Evolutionary conservation across 805 yeast genomes (phyloP), one percentile per base, ranked within the genome.

Genomic region (Maudiozyma turicensis): DNA sequence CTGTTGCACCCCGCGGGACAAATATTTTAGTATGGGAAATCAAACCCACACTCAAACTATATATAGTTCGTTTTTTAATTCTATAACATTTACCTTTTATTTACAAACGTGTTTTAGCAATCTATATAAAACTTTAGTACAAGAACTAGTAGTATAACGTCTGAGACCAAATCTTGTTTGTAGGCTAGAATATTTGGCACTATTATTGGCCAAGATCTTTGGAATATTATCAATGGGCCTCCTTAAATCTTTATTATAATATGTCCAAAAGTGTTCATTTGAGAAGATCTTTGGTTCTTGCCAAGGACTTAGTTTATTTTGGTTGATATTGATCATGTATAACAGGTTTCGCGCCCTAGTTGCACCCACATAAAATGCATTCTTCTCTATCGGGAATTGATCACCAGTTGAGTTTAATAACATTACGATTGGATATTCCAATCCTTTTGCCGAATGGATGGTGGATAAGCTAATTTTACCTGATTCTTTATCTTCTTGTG

Each of bases 401-500:
- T 48, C 8, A 26, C 41, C 32, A n/a, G 44, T 32, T 6, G 52
- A 46, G 6, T 60, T 61, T 43, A 72, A 53, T 3, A 82, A 55
- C 61, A 84, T 83, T 1, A 82, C 87, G 10, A 82, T 70, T 0
- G 89, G 88, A 55, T 79, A 83, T 52, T 84, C 89, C 5, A 83
- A 61, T 0, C 93, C 91, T 55, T 85, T 85, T 1, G 90, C 80
- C 0, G 86, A 72, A 61, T 85, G 91, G 1, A 85, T 76, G 0
- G 91, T 85, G 0, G 88, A 79, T 1, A 84, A 54, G 46, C 78
- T 79, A 6, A 84, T 66, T 14, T 71, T 60, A 39, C 59, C 59
- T 9, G 45, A 50, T 14, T 40, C 34, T 3, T 42, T 11, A 2
- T 15, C 3, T 28, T 42, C 45, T 10, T 11, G 3, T 35, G 34